phyloP scores from a whole-genome alignment of 306 rosid species.

The Trichosanthes cucumerina region DNA sequence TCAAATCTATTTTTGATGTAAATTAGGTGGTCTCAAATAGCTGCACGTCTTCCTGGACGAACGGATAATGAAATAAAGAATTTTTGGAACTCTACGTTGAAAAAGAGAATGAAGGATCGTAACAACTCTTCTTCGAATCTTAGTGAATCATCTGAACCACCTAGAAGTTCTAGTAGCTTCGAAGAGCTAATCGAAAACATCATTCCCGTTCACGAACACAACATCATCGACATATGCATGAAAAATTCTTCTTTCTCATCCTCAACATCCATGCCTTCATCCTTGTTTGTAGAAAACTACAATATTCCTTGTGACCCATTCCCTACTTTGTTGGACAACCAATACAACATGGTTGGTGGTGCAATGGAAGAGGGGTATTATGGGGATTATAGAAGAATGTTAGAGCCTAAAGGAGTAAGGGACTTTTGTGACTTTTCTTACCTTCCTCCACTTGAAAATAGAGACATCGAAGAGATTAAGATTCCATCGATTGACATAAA shows the following conservation, averaged over 20 bases:
- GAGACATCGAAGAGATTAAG: constrained; percentile 28
- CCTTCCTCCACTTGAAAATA: constrained; percentile 53
- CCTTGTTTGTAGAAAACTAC: background rate
- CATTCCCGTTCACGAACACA: constrained; percentile 25
- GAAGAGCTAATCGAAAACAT: constrained; percentile 9
- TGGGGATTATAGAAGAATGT: background rate
- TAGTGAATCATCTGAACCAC: constrained; percentile 30
- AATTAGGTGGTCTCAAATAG: constrained; percentile 89
- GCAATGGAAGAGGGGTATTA: background rate
- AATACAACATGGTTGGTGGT: background rate
- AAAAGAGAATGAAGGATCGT: constrained; percentile 38
- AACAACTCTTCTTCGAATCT: constrained; percentile 38
- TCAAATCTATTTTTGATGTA: background rate
- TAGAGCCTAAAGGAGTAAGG: background rate
- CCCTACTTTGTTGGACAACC: background rate
- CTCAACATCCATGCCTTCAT: constrained; percentile 21
- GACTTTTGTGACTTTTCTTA: background rate
- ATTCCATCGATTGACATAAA: constrained; percentile 22
- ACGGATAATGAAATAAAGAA: constrained; percentile 93
- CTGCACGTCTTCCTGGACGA: constrained; percentile 90
- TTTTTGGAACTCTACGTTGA: constrained; percentile 85
- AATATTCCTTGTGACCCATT: background rate
- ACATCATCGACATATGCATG: constrained; percentile 41
- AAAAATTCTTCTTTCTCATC: constrained; percentile 53
- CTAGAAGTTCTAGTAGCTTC: background rate